Base-by-base conservation (phyloP, 192 early-diverging fungal species). In the Oehlia diaphana region DNA sequence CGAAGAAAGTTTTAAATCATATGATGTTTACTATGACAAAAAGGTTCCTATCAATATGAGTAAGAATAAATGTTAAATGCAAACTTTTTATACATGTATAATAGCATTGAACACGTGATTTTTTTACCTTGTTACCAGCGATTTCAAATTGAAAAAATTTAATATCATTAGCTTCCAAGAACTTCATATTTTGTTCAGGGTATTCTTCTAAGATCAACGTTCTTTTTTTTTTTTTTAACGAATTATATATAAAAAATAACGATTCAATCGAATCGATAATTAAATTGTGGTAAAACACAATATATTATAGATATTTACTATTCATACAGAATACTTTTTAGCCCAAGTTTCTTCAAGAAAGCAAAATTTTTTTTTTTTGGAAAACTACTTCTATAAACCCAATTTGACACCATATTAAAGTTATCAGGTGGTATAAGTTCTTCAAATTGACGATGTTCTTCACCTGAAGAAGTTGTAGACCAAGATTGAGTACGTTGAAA, bases 191-290 rank as follows among this genome's bases (percentile, higher is more conserved):
- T 83, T 96, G 94, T 61, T 87, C 88, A 21, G 95, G 93, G 83
- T 98, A 96, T 42, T 98, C 96, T 77, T 98, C 97, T 37, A 95
- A 83, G 81, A 95, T 96, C 16, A 98, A 83, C n/a, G 95, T 97
- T 72, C 94, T 95, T 79, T 77, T 67, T 58, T 67, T 58, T 33
- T 9, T 19, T 19, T 14, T n/a, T n/a, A n/a, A 39, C 6, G 7
- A 39, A 39, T 6, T 39, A 39, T 39, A 6, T 16, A 58, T 7
- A 58, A 58, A 58, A 58, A 58, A 58, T 58, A 58, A 58, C 53
- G 67, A 69, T 69, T 69, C 28, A 31, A 19, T 69, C n/a, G n/a
- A 39, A 69, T 69, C 67, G 31, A 31, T 69, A 39, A 28, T 31
- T 31, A 19, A 58, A 58, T 58, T 58, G 53, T 21, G 19, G 7